A percentile compares a stretch with the other conserved stretches of the same genome.
Conservation (phyloP, 371 early-diverging fungal genomes). For the Amoeboaphelidium occidentale region DNA sequence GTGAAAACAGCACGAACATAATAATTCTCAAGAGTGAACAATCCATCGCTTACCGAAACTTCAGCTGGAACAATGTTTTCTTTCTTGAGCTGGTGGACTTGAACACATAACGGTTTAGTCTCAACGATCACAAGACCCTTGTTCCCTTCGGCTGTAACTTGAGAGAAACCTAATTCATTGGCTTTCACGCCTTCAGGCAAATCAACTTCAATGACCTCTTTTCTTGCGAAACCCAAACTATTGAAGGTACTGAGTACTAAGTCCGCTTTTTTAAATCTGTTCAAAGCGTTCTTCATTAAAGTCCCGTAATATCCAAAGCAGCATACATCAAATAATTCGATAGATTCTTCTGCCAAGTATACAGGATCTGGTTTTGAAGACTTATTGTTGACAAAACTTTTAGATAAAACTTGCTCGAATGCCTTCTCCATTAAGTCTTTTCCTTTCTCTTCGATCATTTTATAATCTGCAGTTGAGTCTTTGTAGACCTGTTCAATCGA, state of each 20-base stretch:
- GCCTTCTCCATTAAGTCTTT: not conserved
- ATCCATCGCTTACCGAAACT: slow-evolving; percentile 6
- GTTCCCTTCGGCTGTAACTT: not conserved
- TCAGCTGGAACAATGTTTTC: not conserved
- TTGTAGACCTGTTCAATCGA: slow-evolving; percentile 65
- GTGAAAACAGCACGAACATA: slow-evolving; percentile 38
- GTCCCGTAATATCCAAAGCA: too few species aligned
- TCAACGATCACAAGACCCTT: not conserved
- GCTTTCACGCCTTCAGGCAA: not conserved
- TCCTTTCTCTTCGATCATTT: not conserved
- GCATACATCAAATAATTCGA: too few species aligned
- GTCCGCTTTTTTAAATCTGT: not conserved
- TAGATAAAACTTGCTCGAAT: not conserved
- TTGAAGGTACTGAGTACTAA: not conserved
- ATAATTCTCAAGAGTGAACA: slow-evolving; percentile 38
- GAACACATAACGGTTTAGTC: not conserved
- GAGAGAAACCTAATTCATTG: not conserved
- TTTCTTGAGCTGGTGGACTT: too few species aligned
- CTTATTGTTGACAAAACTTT: too few species aligned
- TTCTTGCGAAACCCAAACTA: not conserved
- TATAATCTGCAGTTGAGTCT: slow-evolving; percentile 40
- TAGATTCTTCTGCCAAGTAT: too few species aligned
- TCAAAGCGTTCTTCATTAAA: not conserved
- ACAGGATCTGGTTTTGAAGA: too few species aligned
- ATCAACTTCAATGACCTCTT: not conserved